Percentiles rank a stretch among this genome's conserved stretches.
These are phyloP conservation scores for Bipolaris victoriae DNA, from an alignment of 2,329 filamentous ascomycete genomes.

Conservation along the genomic window DNA sequence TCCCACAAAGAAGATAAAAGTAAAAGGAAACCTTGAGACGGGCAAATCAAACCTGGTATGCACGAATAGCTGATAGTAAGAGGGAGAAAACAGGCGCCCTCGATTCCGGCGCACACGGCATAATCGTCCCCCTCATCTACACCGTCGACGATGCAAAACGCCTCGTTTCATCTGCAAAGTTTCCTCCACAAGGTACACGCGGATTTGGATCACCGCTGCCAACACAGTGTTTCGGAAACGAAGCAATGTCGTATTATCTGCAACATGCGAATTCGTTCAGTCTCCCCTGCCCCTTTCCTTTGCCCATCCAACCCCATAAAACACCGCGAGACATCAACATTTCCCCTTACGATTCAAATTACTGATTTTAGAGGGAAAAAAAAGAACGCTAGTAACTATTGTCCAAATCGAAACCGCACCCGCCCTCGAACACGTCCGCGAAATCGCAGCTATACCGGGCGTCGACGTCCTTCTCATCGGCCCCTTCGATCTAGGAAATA, in stretches of 20 bases:
- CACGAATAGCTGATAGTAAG: too few relatives aligned
- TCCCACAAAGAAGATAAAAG: too few relatives aligned
- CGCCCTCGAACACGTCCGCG: slow-evolving; percentile 50
- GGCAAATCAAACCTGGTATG: too few relatives aligned
- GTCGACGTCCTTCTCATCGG: slow-evolving; percentile 62
- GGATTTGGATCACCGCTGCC: slow-evolving; percentile 64
- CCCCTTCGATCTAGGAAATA: slow-evolving; percentile 64
- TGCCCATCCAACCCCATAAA: too few relatives aligned
- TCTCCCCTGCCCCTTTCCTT: not conserved
- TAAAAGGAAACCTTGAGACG: too few relatives aligned
- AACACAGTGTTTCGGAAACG: slow-evolving; percentile 54
- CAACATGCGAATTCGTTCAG: slow-evolving; percentile 57
- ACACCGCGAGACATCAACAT: too few relatives aligned
- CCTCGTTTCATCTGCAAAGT: slow-evolving; percentile 61
- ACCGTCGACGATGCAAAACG: slow-evolving; percentile 60
- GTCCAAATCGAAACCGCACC: slow-evolving; percentile 55
- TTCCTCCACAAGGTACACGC: slow-evolving; percentile 61
- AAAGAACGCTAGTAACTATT: slow-evolving; percentile 57
- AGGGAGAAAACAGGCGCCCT: slow-evolving; percentile 50
- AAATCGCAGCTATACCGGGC: slow-evolving; percentile 60
- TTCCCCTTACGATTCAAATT: too few relatives aligned
- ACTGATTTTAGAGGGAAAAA: too few relatives aligned
- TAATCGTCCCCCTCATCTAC: slow-evolving; percentile 61
- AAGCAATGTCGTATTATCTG: slow-evolving; percentile 56
- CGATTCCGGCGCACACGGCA: slow-evolving; percentile 65